Evolutionary conservation across 2,329 filamentous ascomycete genomes (phyloP), one percentile per base, ranked within the genome.

Genomic region (Pleurostoma richardsiae): DNA sequence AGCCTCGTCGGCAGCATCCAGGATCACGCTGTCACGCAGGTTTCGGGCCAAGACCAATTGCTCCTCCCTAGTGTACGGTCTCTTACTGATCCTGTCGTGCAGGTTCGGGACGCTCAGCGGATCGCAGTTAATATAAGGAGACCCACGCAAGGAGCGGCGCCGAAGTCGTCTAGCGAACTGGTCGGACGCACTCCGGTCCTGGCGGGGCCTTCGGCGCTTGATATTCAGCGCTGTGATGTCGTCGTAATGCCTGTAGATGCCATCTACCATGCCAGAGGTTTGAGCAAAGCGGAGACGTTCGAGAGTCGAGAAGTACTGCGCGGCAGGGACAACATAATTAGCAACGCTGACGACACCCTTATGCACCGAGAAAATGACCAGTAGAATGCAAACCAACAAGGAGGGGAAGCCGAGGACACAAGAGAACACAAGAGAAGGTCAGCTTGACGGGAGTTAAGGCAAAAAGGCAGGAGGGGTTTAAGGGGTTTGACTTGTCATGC

Each of bases 1-100:
- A 36, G 75, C 76, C 63, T 81, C 73, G 67, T 83, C 79, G 27
- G 79, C 73, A 11, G 59, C 59, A 57, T 65, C 60, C 30, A 63
- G 54, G 28, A 66, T 60, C 44, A 59, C 60, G 51, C 53, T 66
- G 49, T 52, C 54, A 44, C 74, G 72, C 31, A 68, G 67, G 44
- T 75, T 73, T 46, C 72, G 72, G 39, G 77, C 77, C 47, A 85
- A 71, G 48, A 82, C 65, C 40, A 78, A 68, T 55, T 86, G 85
- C 66, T 94, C 88, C 63, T 90, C 85, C 42, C 72, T 74, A 28
- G 83, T 84, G 62, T 90, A 85, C 51, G 86, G 80, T 53, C 79
- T 81, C 53, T 81, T 79, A 59, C 82, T 83, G 52, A 90, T 76
- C 64, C 89, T 90, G 52, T 86, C 80, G 26, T 88, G 86, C 39